Evolutionary conservation across 2,329 filamentous ascomycete species (phyloP), one percentile per base, ranked within the genome.

Genomic region (Talaromyces piceae): DNA sequence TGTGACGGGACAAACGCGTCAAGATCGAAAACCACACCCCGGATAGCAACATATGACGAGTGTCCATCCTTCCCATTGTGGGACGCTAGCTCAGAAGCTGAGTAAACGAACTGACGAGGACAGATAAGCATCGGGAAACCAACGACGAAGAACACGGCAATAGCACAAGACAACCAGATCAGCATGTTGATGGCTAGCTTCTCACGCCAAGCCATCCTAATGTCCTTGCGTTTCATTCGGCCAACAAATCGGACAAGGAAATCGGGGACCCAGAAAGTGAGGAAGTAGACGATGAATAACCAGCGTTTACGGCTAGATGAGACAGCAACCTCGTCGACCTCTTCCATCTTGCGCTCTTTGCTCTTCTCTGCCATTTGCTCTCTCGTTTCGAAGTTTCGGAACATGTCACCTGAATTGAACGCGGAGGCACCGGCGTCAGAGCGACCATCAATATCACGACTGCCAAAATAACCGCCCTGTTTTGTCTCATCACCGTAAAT

Each of bases 101-200:
- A 93, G 71, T 80, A 97, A 47, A 98, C 89, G 63, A 95, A 73
- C 66, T 98, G 93, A 18, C 77, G 91, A 0, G 93, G 93, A 69
- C 93, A 98, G 62, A 98, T 89, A 57, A 97, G 72, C 58, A 78
- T 73, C 1, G 94, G 94, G 64, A 98, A 94, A 50, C 84, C 78
- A 54, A 97, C 79, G 63, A 97, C 89, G 76, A 98, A 87, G 75
- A 98, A 98, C 51, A 86, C 80, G 25, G 88, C 83, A 45, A 87
- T 70, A 13, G 73, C 74, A 71, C 91, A 97, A 65, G 79, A 81
- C 52, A 91, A 74, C 93, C 94, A 98, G 66, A 98, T 98, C 64
- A 97, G 79, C 67, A 98, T 77, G 75, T 98, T 98, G 78, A 98
- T 98, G 49, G 93, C 91, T 53, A 98, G 68, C 77, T 98, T 98